Percentiles rank a stretch among this genome's conserved stretches.
Evolutionary conservation across 208 protist genomes (phyloP).

Genomic region (Porcisia deanei): DNA sequence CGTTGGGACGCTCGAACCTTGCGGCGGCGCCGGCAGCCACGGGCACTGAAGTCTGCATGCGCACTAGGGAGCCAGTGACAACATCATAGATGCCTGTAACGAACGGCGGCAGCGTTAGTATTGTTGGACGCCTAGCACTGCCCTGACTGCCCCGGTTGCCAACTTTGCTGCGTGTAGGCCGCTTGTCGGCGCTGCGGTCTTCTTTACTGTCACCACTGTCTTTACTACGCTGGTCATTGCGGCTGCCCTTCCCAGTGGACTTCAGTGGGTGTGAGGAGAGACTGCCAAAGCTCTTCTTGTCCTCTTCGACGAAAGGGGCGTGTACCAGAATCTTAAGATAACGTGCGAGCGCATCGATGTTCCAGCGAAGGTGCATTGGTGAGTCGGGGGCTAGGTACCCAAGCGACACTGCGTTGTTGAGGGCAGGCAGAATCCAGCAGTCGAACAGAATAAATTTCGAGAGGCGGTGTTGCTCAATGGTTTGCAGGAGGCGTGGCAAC

Average conservation of each 20-base stretch:
- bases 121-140: not conserved
- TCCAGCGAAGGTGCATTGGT: slow-evolving; percentile 83
- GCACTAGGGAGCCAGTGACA: slow-evolving; percentile 66
- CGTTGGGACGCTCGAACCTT: not conserved
- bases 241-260: not conserved
- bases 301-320: slow-evolving; percentile 55
- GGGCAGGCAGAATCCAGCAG: slow-evolving; percentile 81
- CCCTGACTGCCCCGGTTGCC: not conserved
- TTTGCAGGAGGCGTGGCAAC: slow-evolving; percentile 56
- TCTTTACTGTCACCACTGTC: not conserved
- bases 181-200: slow-evolving; percentile 4
- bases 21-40: not conserved
- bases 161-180: not conserved
- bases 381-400: slow-evolving; percentile 70
- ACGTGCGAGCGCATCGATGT: slow-evolving; percentile 86
- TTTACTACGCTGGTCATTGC: not conserved
- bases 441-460: slow-evolving; percentile 90
- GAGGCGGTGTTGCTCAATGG: slow-evolving; percentile 74
- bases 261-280: not conserved
- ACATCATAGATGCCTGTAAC: slow-evolving; percentile 90
- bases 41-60: slow-evolving; percentile 28
- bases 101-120: slow-evolving; percentile 56
- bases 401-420: slow-evolving; percentile 74
- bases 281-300: slow-evolving; percentile 22
- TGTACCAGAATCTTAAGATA: slow-evolving; percentile 90